Evolutionary conservation across 257 asterid species (phyloP).

Genomic region (Paraleonurus japonicus): DNA sequence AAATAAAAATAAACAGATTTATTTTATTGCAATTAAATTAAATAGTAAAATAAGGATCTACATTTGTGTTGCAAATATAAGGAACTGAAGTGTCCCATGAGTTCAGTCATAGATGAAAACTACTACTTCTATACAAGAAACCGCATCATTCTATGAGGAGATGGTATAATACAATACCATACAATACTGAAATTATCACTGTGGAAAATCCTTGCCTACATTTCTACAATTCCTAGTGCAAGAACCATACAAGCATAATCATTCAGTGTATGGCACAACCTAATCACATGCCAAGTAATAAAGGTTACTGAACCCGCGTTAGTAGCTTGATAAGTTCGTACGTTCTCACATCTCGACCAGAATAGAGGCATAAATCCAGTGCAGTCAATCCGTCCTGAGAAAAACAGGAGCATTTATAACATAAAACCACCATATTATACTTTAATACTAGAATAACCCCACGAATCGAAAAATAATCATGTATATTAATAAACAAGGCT

Average conservation of each 20-base stretch:
- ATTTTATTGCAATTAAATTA: background rate
- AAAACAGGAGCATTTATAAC: background rate
- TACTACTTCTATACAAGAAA: background rate
- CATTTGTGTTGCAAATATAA: background rate
- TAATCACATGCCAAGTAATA: background rate
- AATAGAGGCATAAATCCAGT: slow-evolving; percentile 64
- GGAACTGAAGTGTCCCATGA: background rate
- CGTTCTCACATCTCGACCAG: slow-evolving; percentile 61
- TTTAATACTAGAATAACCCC: too few species aligned
- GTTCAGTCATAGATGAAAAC: background rate
- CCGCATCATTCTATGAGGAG: background rate
- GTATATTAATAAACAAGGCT: too few species aligned
- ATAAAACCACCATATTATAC: too few species aligned
- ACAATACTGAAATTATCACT: background rate
- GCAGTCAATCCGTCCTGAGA: slow-evolving; percentile 78
- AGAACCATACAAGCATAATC: background rate
- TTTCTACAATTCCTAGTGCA: background rate
- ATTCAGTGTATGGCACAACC: background rate
- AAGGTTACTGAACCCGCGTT: slow-evolving; percentile 35
- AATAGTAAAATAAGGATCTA: background rate
- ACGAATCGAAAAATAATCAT: too few species aligned
- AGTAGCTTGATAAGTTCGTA: slow-evolving; percentile 73
- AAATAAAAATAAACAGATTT: background rate
- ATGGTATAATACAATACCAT: background rate
- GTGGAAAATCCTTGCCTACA: background rate